Evolutionary conservation across 2,329 filamentous ascomycete species (phyloP), one percentile per base, ranked within the genome.

Genomic region (Thelonectria rubi): DNA sequence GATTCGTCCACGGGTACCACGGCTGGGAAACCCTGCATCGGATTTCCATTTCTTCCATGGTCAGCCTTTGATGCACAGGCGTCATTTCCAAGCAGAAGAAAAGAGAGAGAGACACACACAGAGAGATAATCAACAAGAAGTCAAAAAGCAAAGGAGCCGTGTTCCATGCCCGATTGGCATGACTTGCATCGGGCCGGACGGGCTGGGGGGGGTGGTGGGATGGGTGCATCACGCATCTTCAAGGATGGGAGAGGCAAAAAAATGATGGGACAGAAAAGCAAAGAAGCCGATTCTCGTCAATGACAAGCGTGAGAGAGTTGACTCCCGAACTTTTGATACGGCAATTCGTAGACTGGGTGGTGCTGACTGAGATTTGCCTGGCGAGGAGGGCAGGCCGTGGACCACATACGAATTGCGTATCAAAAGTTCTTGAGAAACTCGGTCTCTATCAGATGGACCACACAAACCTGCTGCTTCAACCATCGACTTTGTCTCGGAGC

Each of bases 181-280:
- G 62, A 58, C 66, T 62, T 72, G 71, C 72, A 73, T 70, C 72
- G 70, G 68, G 63, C 66, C 70, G 72, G 64, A 55, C 55, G 54
- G 62, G 46, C 53, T 58, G 63, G 62, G 55, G 49, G 37, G 46
- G 14, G 32, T 8, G 4, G 14, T 3, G 3, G 3, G 10, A 54
- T 57, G 56, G 49, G 24, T 59, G 52, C 59, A 46, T 24, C 24
- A 56, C 26, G 43, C 8, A 24, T 42, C 49, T 48, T 52, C 49
- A 58, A 55, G 46, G 43, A 37, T 51, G 40, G 21, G 34, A 26
- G 56, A 49, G 42, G 20, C 43, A 37, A n/a, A 52, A 42, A 34
- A 24, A 24, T 4, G 4, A 24, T 24, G 7, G 7, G 7, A 24
- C 4, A 24, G 9, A 8, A 32, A 20, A 39, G 14, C 18, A 40